Conservation (phyloP, 257 asterid genomes). For the Solanum sejunctum region DNA sequence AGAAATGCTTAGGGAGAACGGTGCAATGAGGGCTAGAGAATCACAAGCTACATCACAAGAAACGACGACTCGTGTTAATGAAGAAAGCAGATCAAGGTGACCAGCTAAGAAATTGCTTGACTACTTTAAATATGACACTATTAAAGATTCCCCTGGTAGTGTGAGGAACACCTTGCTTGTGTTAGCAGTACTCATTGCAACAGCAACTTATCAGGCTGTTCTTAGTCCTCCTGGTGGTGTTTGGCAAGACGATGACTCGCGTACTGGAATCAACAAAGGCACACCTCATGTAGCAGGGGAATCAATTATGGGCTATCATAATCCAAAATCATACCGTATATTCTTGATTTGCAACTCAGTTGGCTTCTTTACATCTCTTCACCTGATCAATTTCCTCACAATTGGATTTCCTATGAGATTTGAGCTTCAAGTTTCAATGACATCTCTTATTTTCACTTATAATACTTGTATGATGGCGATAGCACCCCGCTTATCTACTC, state of each 20-base stretch:
- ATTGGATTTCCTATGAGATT: slow-evolving; percentile 23
- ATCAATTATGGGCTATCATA: slow-evolving; percentile 23
- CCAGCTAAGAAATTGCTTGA: slow-evolving; percentile 6
- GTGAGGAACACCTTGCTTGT: slow-evolving; percentile 28
- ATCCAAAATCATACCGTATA: neutral
- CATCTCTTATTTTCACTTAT: slow-evolving; percentile 19
- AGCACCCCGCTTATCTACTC: slow-evolving; percentile 2
- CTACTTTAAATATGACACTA: slow-evolving; percentile 13
- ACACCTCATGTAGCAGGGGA: slow-evolving; percentile 28
- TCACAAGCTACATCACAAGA: neutral
- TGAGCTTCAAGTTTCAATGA: slow-evolving; percentile 21
- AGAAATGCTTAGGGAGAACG: slow-evolving; percentile 22
- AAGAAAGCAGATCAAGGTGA: neutral
- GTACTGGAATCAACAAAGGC: neutral
- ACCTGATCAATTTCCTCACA: slow-evolving; percentile 25
- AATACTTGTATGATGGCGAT: slow-evolving; percentile 21
- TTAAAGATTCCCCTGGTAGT: slow-evolving; percentile 20
- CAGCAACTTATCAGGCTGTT: slow-evolving; percentile 42
- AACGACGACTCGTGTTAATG: neutral
- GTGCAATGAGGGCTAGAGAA: slow-evolving; percentile 4
- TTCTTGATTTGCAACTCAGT: slow-evolving; percentile 24
- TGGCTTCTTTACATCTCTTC: slow-evolving; percentile 33
- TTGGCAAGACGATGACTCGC: slow-evolving; percentile 32
- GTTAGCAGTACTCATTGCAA: slow-evolving; percentile 29
- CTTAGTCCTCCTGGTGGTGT: slow-evolving; percentile 55